phyloP scores from a whole-genome alignment of 441 rosid genomes.

The Pelargonium myrrhifolium region DNA sequence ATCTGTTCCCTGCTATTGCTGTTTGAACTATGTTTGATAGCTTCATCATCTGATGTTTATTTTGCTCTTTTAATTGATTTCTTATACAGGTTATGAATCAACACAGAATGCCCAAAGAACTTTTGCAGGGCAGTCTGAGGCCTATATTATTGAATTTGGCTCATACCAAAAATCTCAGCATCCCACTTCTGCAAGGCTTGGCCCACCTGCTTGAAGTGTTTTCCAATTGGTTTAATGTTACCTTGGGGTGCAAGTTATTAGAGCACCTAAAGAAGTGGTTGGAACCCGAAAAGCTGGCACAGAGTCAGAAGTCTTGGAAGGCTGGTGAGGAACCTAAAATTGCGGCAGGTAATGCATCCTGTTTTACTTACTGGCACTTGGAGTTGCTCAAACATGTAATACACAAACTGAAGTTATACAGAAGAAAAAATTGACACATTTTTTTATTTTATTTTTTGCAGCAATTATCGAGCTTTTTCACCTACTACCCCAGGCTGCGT shows the following conservation, averaged over 20 bases:
- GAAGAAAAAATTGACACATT: constrained; percentile 9
- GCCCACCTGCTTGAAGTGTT: constrained; percentile 97
- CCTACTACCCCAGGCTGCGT: constrained; percentile 94
- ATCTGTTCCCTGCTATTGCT: background rate
- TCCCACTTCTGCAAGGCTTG: constrained; percentile 97
- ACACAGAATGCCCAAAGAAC: constrained; percentile 97
- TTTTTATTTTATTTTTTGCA: constrained; percentile 42
- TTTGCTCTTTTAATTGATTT: background rate
- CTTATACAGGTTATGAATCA: constrained; percentile 79
- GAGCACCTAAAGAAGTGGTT: constrained; percentile 99
- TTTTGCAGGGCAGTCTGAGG: constrained; percentile 96
- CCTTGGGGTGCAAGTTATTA: constrained; percentile 92
- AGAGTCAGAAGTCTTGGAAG: constrained; percentile 91
- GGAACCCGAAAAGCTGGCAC: constrained; percentile 97
- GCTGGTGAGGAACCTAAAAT: constrained; percentile 99
- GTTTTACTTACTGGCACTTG: constrained; percentile 7
- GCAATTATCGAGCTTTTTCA: constrained; percentile 99
- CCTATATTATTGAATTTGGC: constrained; percentile 96
- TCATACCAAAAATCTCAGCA: constrained; percentile 92
- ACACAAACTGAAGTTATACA: constrained; percentile 5
- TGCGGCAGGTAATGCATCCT: constrained; percentile 70
- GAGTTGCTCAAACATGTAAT: constrained; percentile 2
- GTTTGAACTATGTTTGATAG: background rate
- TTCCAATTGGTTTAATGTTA: constrained; percentile 96
- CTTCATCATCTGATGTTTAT: constrained; percentile 6